Evolutionary conservation across 148 eudicot genomes (phyloP), one percentile per base, ranked within the genome.

Genomic region (Chenopodium formosanum): DNA sequence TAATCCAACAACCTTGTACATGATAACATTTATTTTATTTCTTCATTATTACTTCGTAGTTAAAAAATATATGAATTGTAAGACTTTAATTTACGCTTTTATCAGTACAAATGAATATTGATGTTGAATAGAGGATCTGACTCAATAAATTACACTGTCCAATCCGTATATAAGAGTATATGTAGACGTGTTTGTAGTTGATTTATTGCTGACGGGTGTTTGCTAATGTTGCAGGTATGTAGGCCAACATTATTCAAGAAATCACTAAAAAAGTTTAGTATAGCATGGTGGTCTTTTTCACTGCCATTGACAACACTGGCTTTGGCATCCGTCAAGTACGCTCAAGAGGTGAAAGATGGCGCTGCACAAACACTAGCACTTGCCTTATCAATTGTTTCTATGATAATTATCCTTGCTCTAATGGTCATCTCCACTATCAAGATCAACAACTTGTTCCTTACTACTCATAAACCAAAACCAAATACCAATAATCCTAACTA

Each of bases 211-310:
- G 44, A 40, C 44, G 1, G 0, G 44, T 6, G 44, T 40, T 53
- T 53, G 60, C 60, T 53, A 12, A 12, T 56, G 20, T 56, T 56
- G 58, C 89, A 92, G 97, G 86, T 84, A n/a, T 88, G 93, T 63
- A 87, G 97, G 72, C 95, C 94, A 70, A 73, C 79, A n/a, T 56
- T 94, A 19, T 94, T 94, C 90, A 89, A 83, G 87, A 91, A 89
- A 84, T 85, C 94, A 7, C 88, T 91, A 92, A 89, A 65, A 50
- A 87, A 76, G 79, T 90, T 87, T 84, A 92, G 74, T 19, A 75
- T 93, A 2, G 88, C 92, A 77, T 93, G 95, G 95, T 93, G 95
- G 95, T 89, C 92, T 0, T 91, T 88, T 76, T 92, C 92, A 5
- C 90, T 89, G 76, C 93, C 92, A 0, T 13, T 93, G 27, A 87